phyloP scores from a whole-genome alignment of 2,329 filamentous ascomycete species.

The Aspergillus sp. region DNA sequence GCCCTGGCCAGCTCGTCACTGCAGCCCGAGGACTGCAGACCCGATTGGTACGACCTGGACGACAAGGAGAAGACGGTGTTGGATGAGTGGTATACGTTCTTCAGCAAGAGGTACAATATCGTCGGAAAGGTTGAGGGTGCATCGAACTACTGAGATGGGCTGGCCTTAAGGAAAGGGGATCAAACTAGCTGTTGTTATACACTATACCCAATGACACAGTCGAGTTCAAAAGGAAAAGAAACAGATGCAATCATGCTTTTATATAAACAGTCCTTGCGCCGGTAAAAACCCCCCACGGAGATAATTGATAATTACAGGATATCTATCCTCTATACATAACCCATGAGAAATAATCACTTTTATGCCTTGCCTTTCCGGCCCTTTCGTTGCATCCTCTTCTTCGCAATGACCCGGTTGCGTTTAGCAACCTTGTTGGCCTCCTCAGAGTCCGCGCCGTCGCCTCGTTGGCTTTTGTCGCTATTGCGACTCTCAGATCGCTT shows the following conservation, averaged over 20 bases:
- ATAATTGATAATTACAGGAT: background rate
- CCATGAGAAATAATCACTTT: conserved; percentile 4
- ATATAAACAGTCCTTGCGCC: conserved; percentile 1
- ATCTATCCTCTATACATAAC: conserved; percentile 4
- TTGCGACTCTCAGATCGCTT: conserved; percentile 22
- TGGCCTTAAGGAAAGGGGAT: background rate
- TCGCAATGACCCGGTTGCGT: conserved; percentile 70
- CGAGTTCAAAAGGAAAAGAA: no score
- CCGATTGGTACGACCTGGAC: conserved; percentile 74
- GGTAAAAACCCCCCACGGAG: conserved; percentile 4
- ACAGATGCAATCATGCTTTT: background rate
- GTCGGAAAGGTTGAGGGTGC: conserved; percentile 39
- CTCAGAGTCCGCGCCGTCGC: conserved; percentile 20
- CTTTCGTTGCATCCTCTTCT: conserved; percentile 68
- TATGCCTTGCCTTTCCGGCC: conserved; percentile 46
- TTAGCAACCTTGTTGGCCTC: conserved; percentile 50
- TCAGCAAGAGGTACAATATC: conserved; percentile 92
- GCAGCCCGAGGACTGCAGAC: conserved; percentile 69
- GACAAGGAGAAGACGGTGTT: conserved; percentile 80
- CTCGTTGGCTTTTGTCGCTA: conserved; percentile 11
- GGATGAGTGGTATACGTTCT: conserved; percentile 92
- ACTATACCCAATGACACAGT: background rate
- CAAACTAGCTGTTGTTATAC: background rate
- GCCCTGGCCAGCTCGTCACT: conserved; percentile 80
- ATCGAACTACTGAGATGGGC: conserved; percentile 23